A percentile compares a stretch with the other conserved stretches of the same genome.
Evolutionary conservation across 257 asterid genomes (phyloP).

Genomic region (Solanum dulcamara): DNA sequence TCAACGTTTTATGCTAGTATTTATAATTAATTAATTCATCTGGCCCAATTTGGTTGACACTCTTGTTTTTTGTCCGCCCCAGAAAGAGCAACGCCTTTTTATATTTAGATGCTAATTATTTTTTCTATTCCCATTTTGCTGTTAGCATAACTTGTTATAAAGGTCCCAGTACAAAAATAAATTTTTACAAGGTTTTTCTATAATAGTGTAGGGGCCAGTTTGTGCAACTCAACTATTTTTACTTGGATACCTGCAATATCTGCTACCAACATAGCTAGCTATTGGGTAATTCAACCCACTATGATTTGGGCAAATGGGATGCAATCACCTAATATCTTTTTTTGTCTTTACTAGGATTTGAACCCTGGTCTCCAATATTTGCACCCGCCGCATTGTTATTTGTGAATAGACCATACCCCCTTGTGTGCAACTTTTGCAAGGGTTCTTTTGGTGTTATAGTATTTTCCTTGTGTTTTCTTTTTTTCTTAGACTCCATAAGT

Average conservation of each 20-base stretch:
- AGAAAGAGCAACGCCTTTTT: not conserved
- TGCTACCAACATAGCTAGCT: not conserved
- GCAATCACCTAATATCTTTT: not conserved
- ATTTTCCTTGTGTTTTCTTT: not conserved
- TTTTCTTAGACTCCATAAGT: not conserved
- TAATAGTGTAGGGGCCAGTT: not conserved
- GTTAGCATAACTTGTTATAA: not conserved
- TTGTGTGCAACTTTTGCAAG: not conserved
- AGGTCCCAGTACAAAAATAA: not conserved
- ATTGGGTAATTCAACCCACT: not conserved
- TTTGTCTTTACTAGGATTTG: not conserved
- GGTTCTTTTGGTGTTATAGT: not conserved
- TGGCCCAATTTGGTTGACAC: not conserved
- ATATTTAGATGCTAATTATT: not conserved
- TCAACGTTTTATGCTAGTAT: not conserved
- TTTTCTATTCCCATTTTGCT: not conserved
- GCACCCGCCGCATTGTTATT: not conserved
- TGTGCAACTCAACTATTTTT: not conserved
- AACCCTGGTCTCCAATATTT: not conserved
- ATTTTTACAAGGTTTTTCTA: not conserved
- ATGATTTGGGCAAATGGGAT: not conserved
- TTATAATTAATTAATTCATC: not conserved
- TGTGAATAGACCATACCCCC: not conserved
- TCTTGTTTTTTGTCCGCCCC: not conserved
- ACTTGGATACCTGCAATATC: not conserved